Evolutionary conservation across 2,329 filamentous ascomycete genomes (phyloP), one percentile per base, ranked within the genome.

Genomic region (Aspergillus novofumigatus): DNA sequence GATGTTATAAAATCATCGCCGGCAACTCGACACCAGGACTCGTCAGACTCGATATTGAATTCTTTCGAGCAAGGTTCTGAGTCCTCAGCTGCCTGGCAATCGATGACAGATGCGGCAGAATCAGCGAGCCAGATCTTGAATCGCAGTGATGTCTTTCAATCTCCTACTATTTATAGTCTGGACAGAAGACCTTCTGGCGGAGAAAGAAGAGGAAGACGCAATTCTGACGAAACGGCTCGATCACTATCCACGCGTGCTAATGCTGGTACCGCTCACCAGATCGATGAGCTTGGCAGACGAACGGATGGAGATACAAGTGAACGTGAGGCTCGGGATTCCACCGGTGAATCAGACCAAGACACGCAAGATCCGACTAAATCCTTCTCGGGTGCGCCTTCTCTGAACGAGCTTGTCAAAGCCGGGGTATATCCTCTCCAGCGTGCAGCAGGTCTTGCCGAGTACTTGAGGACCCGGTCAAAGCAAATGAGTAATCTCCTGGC

Each of bases 101-200:
- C 85, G 0, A 84, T 83, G 54, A 89, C 92, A 45, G 90, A 92
- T 57, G 84, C 81, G n/a, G 80, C 81, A 55, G 87, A 88, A 50
- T 95, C 92, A 3, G 93, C 90, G 2, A 97, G 93, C 70, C 92
- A 96, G 72, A 97, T 97, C 41, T 77, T 99, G 8, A 84, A 85
- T 53, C 86, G 90, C 35, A 97, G 92, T 65, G 91, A 94, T 65
- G 89, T 97, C 8, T 97, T 99, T 67, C 86, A 89, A 63, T 87
- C 86, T 26, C 91, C 91, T 17, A 90, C 88, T 0, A 83, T 92
- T 50, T 67, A 74, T 51, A 70, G 67, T 41, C 63, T 72, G 63
- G 64, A 68, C 23, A 60, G 65, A 47, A 63, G 61, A n/a, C 61
- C 63, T n/a, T 69, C 71, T 11, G 61, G 64, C 52, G 63, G 62